phyloP scores from a whole-genome alignment of 1,284 basidiomycete genomes.

The Ustilago trichophora region DNA sequence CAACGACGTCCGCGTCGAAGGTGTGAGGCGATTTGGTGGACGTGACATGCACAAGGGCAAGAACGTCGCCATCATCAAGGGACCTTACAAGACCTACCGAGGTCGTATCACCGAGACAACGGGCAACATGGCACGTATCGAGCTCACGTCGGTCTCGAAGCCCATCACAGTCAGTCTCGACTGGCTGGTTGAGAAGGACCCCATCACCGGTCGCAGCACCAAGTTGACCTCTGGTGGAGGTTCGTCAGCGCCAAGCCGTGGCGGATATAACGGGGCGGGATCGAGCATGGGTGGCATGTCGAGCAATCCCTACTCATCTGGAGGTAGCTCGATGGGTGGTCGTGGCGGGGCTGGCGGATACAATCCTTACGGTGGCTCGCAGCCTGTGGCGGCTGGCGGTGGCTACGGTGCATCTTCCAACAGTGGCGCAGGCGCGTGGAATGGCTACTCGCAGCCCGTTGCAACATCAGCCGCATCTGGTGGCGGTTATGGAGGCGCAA shows the following conservation, averaged over 20 bases:
- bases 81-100: constrained; percentile 88
- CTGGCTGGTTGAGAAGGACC: constrained; percentile 77
- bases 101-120: constrained; percentile 96
- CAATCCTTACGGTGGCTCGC: constrained; percentile 38
- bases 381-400: constrained; percentile 23
- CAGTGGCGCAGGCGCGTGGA: constrained; percentile 15
- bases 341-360: constrained; percentile 13
- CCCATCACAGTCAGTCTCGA: constrained; percentile 85
- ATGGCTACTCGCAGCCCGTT: constrained; percentile 36
- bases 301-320: constrained; percentile 40
- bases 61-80: constrained; percentile 82
- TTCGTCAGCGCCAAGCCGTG: constrained; percentile 12
- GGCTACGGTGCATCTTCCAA: constrained; percentile 18
- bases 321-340: constrained; percentile 19
- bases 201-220: constrained; percentile 55
- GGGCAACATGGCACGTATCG: constrained; percentile 85
- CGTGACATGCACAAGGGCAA: constrained; percentile 82
- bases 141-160: constrained; percentile 89
- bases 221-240: constrained; percentile 25
- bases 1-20: constrained; percentile 51
- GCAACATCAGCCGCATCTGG: constrained; percentile 15
- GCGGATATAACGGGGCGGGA: constrained; percentile 21
- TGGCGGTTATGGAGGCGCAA: constrained; percentile 25
- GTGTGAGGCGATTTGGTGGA: constrained; percentile 46
- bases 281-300: constrained; percentile 35